Conservation (phyloP, 176 grass and related monocot genomes). For the Cenchrus purpureus region DNA sequence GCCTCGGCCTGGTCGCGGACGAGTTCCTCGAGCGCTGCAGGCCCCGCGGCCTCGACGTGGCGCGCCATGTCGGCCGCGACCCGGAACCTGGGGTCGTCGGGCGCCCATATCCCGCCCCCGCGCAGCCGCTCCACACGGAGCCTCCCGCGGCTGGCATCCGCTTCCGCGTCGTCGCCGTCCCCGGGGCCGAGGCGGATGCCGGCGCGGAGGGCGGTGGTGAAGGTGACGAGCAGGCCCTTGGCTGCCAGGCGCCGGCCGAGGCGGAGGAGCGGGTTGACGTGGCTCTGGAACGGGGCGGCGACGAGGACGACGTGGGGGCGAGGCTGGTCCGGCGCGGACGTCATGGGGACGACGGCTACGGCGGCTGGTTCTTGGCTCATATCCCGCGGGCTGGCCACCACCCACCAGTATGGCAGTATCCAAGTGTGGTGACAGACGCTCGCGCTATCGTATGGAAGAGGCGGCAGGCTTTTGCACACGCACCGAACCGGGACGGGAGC, state of each 20-base stretch:
- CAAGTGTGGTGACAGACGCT: too few species aligned
- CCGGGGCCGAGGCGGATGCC: background rate
- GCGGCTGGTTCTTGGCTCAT: background rate
- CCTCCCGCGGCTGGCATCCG: background rate
- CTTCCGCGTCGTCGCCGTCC: background rate
- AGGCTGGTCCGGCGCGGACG: background rate
- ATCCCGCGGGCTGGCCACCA: too few species aligned
- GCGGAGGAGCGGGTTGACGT: slow-evolving; percentile 59
- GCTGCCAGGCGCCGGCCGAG: slow-evolving; percentile 54
- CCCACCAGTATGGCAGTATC: too few species aligned
- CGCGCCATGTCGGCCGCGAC: slow-evolving; percentile 26
- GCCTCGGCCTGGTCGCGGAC: slow-evolving; percentile 24
- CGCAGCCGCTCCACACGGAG: slow-evolving; percentile 44
- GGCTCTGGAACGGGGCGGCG: slow-evolving; percentile 44
- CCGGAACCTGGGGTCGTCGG: slow-evolving; percentile 20
- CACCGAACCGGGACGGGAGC: too few species aligned
- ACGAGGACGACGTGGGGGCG: slow-evolving; percentile 56
- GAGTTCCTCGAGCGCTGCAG: slow-evolving; percentile 36
- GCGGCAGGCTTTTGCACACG: too few species aligned
- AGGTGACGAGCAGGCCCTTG: slow-evolving; percentile 57
- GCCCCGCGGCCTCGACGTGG: slow-evolving; percentile 12
- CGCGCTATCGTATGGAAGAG: too few species aligned
- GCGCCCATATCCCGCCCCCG: slow-evolving; percentile 27
- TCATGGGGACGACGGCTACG: background rate
- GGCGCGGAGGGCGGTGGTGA: slow-evolving; percentile 35